Percentiles rank a stretch among this genome's conserved stretches.
phyloP scores from a whole-genome alignment of 129 eudicot species.

The Erigeron canadensis region DNA sequence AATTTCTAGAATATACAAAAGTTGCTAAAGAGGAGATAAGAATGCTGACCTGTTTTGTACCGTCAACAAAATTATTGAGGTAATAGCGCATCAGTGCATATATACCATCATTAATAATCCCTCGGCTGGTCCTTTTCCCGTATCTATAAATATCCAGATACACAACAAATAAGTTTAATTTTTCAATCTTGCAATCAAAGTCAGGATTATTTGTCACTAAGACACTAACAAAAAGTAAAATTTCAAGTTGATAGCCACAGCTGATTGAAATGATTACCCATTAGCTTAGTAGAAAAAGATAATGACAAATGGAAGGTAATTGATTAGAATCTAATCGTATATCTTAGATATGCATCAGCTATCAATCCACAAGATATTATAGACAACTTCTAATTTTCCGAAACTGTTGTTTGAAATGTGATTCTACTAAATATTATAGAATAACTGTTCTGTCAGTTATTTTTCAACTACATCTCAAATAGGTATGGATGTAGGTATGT shows the following conservation, averaged over 20 bases:
- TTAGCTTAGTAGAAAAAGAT: slow-evolving; percentile 1
- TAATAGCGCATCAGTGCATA: slow-evolving; percentile 87
- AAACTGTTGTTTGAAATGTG: slow-evolving; percentile 6
- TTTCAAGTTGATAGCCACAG: slow-evolving; percentile 12
- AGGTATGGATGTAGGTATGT: slow-evolving; percentile 12
- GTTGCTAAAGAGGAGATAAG: slow-evolving; percentile 11
- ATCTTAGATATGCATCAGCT: neutral
- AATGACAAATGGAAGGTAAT: neutral
- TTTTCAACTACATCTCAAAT: neutral
- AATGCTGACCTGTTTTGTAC: slow-evolving; percentile 80
- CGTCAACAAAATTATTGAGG: slow-evolving; percentile 86
- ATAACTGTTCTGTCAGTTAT: neutral
- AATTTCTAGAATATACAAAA: slow-evolving; percentile 1
- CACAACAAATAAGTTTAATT: slow-evolving; percentile 12
- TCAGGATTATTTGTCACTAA: slow-evolving; percentile 11
- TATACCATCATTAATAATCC: slow-evolving; percentile 70
- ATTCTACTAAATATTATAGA: neutral
- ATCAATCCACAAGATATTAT: neutral
- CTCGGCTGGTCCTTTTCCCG: slow-evolving; percentile 76
- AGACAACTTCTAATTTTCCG: neutral
- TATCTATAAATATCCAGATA: slow-evolving; percentile 43
- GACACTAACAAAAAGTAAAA: slow-evolving; percentile 7
- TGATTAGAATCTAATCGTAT: neutral
- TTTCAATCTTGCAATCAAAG: slow-evolving; percentile 6
- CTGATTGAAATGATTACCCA: neutral